These are phyloP conservation scores for Orobanche coerulescens DNA, from an alignment of 257 asterid species.

Conservation along the genomic window DNA sequence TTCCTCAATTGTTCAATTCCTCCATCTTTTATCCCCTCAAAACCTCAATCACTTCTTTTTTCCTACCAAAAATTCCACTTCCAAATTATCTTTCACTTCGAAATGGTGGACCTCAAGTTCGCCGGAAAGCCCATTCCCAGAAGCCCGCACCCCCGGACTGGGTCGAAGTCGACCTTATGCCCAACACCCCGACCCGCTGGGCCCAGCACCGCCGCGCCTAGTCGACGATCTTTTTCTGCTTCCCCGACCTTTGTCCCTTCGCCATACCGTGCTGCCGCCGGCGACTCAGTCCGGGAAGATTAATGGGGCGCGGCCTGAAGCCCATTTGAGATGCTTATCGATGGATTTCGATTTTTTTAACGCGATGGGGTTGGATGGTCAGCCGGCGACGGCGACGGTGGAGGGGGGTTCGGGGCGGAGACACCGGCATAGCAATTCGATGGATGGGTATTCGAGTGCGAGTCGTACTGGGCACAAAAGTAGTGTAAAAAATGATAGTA, in stretches of 20 bases:
- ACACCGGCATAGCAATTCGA: constrained; percentile 64
- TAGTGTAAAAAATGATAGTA: too few relatives aligned
- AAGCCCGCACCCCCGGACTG: constrained; percentile 25
- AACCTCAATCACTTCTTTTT: too few relatives aligned
- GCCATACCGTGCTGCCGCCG: constrained; percentile 30
- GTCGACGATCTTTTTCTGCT: constrained; percentile 65
- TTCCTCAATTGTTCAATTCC: too few relatives aligned
- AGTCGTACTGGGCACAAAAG: too few relatives aligned
- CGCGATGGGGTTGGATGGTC: constrained; percentile 24
- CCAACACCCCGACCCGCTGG: constrained; percentile 60
- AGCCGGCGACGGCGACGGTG: constrained; percentile 16
- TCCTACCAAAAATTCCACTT: too few relatives aligned
- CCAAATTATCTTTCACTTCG: too few relatives aligned
- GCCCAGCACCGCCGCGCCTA: constrained; percentile 79
- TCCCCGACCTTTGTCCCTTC: constrained; percentile 51
- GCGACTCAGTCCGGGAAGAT: constrained; percentile 22
- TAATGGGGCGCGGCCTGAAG: constrained; percentile 16
- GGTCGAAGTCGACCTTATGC: constrained; percentile 59
- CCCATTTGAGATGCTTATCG: constrained; percentile 61
- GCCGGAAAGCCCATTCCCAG: constrained; percentile 38
- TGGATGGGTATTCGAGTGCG: constrained; percentile 71
- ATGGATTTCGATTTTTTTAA: constrained; percentile 30
- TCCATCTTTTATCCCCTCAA: too few relatives aligned
- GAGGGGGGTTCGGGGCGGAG: constrained; percentile 29
- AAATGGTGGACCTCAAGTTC: constrained; percentile 45